Evolutionary conservation across 1,139 yeast species (phyloP).

Genomic region (Geotrichum bryndzae): DNA sequence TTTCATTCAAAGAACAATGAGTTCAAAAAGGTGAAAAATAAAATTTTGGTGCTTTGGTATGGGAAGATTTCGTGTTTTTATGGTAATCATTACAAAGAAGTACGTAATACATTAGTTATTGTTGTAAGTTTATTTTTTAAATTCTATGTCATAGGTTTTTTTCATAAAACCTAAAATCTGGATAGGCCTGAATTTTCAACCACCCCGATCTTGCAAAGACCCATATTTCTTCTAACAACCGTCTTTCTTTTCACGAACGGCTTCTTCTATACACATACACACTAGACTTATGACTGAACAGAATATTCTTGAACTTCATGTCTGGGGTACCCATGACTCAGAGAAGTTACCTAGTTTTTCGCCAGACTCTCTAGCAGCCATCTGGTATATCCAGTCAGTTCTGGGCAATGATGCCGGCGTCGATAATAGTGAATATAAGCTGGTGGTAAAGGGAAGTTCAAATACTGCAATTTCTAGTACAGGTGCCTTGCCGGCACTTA

Average conservation of each 20-base stretch:
- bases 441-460: constrained; percentile 46
- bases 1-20: neutral
- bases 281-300: neutral
- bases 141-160: neutral
- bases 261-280: neutral
- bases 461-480: constrained; percentile 50
- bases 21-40: neutral
- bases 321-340: constrained; percentile 48
- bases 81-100: neutral
- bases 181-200: neutral
- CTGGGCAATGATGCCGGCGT: neutral
- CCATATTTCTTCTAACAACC: neutral
- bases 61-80: neutral
- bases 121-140: neutral
- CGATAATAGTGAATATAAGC: neutral
- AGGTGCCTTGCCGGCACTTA: constrained; percentile 53
- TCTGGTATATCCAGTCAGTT: constrained; percentile 36
- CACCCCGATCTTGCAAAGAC: neutral
- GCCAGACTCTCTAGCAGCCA: constrained; percentile 42
- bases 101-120: neutral
- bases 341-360: constrained; percentile 35
- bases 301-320: constrained; percentile 41
- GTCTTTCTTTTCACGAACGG: constrained; percentile 7
- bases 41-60: neutral
- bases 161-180: neutral